Base-by-base conservation (phyloP, 2,329 filamentous ascomycete genomes). In the Hypocreales sp. region DNA sequence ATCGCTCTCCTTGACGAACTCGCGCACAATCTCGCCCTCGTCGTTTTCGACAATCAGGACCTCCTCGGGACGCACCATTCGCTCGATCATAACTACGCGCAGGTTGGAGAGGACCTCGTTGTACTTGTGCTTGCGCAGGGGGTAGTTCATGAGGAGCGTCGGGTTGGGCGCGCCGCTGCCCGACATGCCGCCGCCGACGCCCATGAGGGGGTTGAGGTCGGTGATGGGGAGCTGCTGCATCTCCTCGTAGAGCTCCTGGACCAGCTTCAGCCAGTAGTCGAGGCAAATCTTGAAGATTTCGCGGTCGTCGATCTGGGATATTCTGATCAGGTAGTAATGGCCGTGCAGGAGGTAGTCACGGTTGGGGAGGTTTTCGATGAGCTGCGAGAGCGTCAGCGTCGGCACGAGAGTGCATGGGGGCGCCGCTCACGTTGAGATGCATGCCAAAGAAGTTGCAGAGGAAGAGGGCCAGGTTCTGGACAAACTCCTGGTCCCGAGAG, bases 251-350 rank as follows among this genome's bases (percentile, higher is more conserved):
- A 98, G 69, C 55, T 95, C 90, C 46, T 92, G 87, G 6, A 98
- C 92, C 27, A 95, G 68, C 57, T 94, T 95, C 20, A 92, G 90
- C 90, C 90, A 98, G 60, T 98, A 98, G 52, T 98, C 92, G 35
- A 98, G 64, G 50, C 82, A 92, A 46, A 98, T 98, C 67, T 98
- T 98, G 72, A 98, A 98, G 38, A 98, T 93, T 53, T 98, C 90
- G 29, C 90, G 78, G 47, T 98, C 92, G 40, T 98, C 90, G 40
- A 98, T 98, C 58, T 98, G 86, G 25, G 86, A 94, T 53, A 98
- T 94, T 36, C 87, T 78, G 46, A 98, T 94, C 10, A 98, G 73
- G 55, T 98, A 98, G 56, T 92, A 95, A 55, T 98, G 90, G 12
- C 83, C 87, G 47, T 98, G 90, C 1, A 83, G 81, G 23, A 98